A percentile compares a stretch with the other conserved stretches of the same genome.
These are phyloP conservation scores for Pyracantha coccinea DNA, from an alignment of 331 rosid species.

Conservation along the genomic window DNA sequence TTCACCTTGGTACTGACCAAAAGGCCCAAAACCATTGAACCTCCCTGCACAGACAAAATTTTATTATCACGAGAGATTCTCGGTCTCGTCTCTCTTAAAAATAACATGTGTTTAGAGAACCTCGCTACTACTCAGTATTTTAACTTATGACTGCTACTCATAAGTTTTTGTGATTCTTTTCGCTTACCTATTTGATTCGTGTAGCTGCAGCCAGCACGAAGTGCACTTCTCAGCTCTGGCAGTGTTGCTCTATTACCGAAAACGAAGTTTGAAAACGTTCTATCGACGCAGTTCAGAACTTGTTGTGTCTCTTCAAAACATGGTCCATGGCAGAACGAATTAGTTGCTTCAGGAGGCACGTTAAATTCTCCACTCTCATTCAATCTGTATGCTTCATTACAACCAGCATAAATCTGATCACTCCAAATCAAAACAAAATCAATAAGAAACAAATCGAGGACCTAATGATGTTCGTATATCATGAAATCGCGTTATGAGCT, in stretches of 20 bases:
- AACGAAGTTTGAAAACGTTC: conserved; percentile 34
- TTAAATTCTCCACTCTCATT: conserved; percentile 61
- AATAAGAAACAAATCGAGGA: not conserved
- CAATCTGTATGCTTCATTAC: conserved; percentile 58
- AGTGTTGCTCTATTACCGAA: conserved; percentile 55
- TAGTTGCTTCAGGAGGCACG: conserved; percentile 49
- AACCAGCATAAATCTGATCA: conserved; percentile 51
- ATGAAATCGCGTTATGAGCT: not conserved
- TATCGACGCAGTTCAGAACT: conserved; percentile 58
- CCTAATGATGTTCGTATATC: no score
- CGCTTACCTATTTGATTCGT: conserved; percentile 50
- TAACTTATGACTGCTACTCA: no score
- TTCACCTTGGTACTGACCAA: conserved; percentile 44
- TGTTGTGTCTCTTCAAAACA: conserved; percentile 58
- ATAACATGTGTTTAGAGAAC: no score
- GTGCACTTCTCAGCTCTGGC: conserved; percentile 40
- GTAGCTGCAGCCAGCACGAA: conserved; percentile 58
- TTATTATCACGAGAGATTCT: no score
- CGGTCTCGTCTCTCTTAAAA: no score
- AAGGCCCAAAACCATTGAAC: conserved; percentile 28
- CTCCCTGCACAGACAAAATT: conserved; percentile 26
- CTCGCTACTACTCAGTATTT: no score
- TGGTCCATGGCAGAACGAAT: conserved; percentile 67
- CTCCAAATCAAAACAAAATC: not conserved
- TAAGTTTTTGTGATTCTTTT: not conserved